Base-by-base conservation (phyloP, 331 rosid species). In the Malus hybrid region DNA sequence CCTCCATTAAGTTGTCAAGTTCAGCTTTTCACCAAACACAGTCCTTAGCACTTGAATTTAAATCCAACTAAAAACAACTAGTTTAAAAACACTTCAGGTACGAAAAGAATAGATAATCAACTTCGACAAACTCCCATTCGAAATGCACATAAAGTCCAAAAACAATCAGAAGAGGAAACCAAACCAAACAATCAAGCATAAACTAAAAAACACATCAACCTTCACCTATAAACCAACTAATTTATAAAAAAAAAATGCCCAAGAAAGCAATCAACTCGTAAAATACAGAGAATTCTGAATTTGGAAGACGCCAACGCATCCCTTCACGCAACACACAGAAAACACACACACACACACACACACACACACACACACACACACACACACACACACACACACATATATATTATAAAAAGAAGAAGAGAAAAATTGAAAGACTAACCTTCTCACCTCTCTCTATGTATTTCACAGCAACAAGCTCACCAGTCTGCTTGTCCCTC, bases 401-500 rank as follows among this genome's bases (percentile, higher is more conserved):
- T 7, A 7, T 36, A 36, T 36, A 2, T 36, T 7, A 36, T 2
- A 39, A 39, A 39, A 39, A 39, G 4, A 39, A 2, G 46, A 39
- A 9, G 1, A 9, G 46, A 39, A 39, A 39, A 39, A 22, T 42
- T 5, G 16, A 69, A 73, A 57, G 71, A 87, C 89, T 73, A 78
- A 93, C 97, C 98, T 91, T 93, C 83, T 91, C 97, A 85, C 98
- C 98, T 83, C 98, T 82, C 93, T 93, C 97, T 81, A 93, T 88
- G 84, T 93, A 93, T 86, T 93, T 91, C 19, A 90, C 98, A 24
- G 98, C 98, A 78, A 91, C 98, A 76, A 91, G 97, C 85, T 93
- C 90, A 4, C 88, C 97, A 2, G 90, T 93, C 46, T 87, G 93
- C 80, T 86, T 91, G 73, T 93, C 98, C 75, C 97, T 90, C 95